Base-by-base conservation (phyloP, 2,329 filamentous ascomycete species). In the Sporothrix pseudoabietina region DNA sequence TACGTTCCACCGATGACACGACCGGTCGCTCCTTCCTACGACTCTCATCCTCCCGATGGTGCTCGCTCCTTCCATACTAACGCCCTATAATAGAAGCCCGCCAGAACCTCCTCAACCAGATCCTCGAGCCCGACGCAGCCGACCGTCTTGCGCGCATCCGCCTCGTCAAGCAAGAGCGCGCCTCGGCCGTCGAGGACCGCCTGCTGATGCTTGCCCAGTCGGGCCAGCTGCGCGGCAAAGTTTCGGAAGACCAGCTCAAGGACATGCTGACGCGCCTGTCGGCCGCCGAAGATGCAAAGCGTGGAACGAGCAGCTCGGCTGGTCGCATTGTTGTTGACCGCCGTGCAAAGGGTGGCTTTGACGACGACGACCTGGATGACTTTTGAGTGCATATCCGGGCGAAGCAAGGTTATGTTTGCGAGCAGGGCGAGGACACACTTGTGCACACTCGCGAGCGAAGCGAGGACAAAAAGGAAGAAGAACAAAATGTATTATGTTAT, bases 71-170 rank as follows among this genome's bases (percentile, higher is more conserved):
- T 35, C 57, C 52, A 3, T 66, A 41, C 73, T 78, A 72, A 77
- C 47, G 52, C 65, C 35, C 32, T 30, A 22, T 47, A 26, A 26
- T 47, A 72, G 92, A 95, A 81, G 91, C 91, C 54, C 92, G 94
- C 74, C 85, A 90, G 78, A 87, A 89, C 74, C 92, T 98, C 78
- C 90, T 99, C 75, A 89, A 88, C 78, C 96, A 98, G 83, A 98
- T 99, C 85, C 93, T 99, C 75, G 91, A 94, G 79, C 96, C 96
- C 77, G 94, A 95, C 80, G 96, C 96, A 22, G 92, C 94, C 75
- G 96, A 99, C 84, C 92, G 96, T 16, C 88, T 99, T 0, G 94
- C 93, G 73, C 93, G 96, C 77, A 98, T 99, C 84, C 92, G 95
- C 47, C 90, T 99, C 75, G 96, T 99, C 80, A 98, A 98, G 84